Base-by-base conservation (phyloP, 2,329 filamentous ascomycete species). In the Aspergillus udagawae region DNA sequence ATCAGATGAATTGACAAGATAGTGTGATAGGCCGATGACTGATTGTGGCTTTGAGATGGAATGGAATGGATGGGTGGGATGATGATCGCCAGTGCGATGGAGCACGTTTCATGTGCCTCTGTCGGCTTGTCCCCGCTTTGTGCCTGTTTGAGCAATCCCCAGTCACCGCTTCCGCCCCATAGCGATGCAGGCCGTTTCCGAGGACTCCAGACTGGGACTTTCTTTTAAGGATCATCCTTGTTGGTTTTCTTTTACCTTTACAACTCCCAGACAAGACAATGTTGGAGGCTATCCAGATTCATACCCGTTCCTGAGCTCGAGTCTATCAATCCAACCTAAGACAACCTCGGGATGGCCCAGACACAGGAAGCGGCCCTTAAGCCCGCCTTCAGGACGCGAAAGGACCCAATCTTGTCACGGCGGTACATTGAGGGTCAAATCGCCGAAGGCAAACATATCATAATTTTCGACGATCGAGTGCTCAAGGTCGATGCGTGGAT, bases 401-500 rank as follows among this genome's bases (percentile, higher is more conserved):
- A 81, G 70, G 76, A 81, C 62, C 73, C 67, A 32, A 55, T 87
- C 32, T 75, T 86, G 62, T 83, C 82, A 58, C 81, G 86, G 61
- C 76, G 83, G 58, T 83, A 91, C 70, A 83, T 96, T 59, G 92
- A 97, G 73, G 85, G 82, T 5, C 77, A 93, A 66, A 97, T 99
- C 68, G 90, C 92, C 6, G 85, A 90, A 56, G 93, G 92, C 4
- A 84, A 84, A 57, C 84, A 85, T 62, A 83, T 99, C 55, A 83
- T 97, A 60, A 91, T 99, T 53, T 81, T 94, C 58, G 86, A 96
- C 65, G 82, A 86, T 58, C 85, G 86, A 67, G 92, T 97, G 9
- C 76, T 97, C 64, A 96, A 92, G 77, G 86, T 91, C 32, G 93
- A 97, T 73, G 82, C 88, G 42, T 99, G 92, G 91, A 78, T 95